Base-by-base conservation (phyloP, 345 rosid species). In the Hibiscus mutabilis region DNA sequence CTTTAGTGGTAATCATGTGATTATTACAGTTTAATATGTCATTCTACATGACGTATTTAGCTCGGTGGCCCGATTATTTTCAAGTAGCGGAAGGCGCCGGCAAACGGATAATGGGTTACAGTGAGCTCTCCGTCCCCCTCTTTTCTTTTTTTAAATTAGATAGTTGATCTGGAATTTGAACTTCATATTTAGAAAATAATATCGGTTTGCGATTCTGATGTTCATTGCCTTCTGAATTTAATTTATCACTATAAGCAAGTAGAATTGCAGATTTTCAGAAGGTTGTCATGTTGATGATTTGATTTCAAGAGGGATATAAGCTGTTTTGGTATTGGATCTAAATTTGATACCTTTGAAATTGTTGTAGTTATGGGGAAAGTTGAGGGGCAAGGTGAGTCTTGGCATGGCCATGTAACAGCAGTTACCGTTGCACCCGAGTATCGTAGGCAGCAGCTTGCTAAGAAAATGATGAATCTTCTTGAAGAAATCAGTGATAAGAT, bases 371-470 rank as follows among this genome's bases (percentile, higher is more conserved):
- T 96, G 98, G 97, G 97, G 40, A 92, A 96, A 75, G 94, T 91
- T 22, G 97, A 96, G 86, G 99, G 97, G 59, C 97, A 91, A 27
- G 99, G 98, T 66, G 98, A 92, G 78, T 92, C 96, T 6, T 96
- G 98, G 98, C 98, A 96, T 70, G 98, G 99, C 51, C 99, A 89
- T 76, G 98, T 92, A 16, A 96, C 97, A 15, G 99, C 98, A 2
- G 97, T 92, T 31, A 92, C 99, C 22, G 97, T 92, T 33, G 86
- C 97, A 19, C 82, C 93, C 31, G 96, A 96, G 35, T 96, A 90
- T 72, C 87, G 97, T 63, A 84, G 98, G 84, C 96, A 87, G 83
- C 94, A 88, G 71, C 84, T 95, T 49, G 97, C 98, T 16, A 89
- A 90, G 83, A 92, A 89, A 74, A 85, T 90, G 94, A 64, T 64